Conservation (phyloP, 768 basidiomycete species). For the Trametes cubensis region DNA sequence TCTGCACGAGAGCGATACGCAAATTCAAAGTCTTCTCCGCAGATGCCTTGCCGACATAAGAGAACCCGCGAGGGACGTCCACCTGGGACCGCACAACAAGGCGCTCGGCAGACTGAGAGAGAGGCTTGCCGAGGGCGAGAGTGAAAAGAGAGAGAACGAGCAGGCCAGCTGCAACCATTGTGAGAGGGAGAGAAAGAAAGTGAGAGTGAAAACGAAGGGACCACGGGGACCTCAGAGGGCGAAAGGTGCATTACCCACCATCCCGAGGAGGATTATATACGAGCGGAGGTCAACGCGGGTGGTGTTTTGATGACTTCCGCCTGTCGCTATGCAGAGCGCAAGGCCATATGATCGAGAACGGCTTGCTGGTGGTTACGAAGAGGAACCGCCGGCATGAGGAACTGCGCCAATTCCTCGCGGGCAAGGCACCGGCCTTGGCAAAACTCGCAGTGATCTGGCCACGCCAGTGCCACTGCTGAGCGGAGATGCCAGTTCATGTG, state of each 20-base stretch:
- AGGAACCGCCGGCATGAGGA: slow-evolving; percentile 7
- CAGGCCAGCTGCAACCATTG: slow-evolving; percentile 26
- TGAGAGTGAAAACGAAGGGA: slow-evolving; percentile 21
- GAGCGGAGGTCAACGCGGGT: not conserved
- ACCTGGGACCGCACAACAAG: slow-evolving; percentile 34
- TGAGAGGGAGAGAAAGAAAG: slow-evolving; percentile 18
- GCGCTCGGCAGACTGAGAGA: slow-evolving; percentile 21
- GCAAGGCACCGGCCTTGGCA: slow-evolving; percentile 22
- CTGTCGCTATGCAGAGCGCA: slow-evolving; percentile 18
- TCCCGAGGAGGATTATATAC: slow-evolving; percentile 6
- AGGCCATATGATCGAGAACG: slow-evolving; percentile 20
- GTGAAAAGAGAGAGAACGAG: slow-evolving; percentile 30
- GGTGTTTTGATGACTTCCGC: slow-evolving; percentile 7
- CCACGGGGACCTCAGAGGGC: slow-evolving; percentile 24
- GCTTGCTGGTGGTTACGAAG: slow-evolving; percentile 14
- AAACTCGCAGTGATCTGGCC: not conserved
- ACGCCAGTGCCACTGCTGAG: no score
- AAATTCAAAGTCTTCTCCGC: slow-evolving; percentile 37
- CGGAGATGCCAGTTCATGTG: no score
- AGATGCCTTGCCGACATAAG: slow-evolving; percentile 32
- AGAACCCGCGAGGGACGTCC: slow-evolving; percentile 35
- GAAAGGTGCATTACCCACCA: slow-evolving; percentile 10
- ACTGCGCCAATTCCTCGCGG: slow-evolving; percentile 9
- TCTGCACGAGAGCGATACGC: slow-evolving; percentile 43
- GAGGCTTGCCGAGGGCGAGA: slow-evolving; percentile 28